These are phyloP conservation scores for Pythium guiyangense DNA, from an alignment of 352 stramenopile species.

Conservation along the genomic window DNA sequence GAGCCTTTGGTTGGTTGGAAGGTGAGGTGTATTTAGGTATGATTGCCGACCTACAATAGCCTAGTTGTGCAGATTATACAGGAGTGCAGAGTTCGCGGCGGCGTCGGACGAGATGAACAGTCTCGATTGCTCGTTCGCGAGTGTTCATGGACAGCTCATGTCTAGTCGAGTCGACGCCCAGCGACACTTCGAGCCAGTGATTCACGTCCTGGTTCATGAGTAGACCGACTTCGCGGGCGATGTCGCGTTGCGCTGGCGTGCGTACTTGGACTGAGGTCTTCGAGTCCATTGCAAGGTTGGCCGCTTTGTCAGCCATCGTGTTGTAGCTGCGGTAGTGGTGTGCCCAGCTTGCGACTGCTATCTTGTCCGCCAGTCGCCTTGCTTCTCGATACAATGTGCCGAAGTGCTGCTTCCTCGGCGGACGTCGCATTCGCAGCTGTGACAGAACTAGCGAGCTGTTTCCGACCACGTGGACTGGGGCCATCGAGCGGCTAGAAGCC, in stretches of 20 bases:
- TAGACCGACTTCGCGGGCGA: background rate
- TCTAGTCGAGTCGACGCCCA: no score
- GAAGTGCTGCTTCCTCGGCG: no score
- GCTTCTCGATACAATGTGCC: no score
- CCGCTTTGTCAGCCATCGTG: constrained; percentile 8
- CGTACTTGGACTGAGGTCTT: background rate
- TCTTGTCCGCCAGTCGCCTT: background rate
- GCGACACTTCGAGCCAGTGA: background rate
- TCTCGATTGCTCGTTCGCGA: no score
- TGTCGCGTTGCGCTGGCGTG: background rate
- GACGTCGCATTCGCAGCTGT: background rate
- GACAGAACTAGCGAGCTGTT: constrained; percentile 4
- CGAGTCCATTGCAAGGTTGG: constrained; percentile 7
- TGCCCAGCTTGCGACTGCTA: background rate
- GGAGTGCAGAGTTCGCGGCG: no score
- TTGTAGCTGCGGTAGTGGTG: constrained; percentile 1
- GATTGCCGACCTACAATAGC: no score
- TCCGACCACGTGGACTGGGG: constrained; percentile 1
- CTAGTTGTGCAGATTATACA: no score
- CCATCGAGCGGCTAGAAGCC: no score
- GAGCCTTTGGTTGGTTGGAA: no score
- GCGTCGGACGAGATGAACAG: no score
- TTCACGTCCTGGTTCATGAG: background rate
- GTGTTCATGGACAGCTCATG: no score
- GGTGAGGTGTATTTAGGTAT: no score